Percentiles rank a stretch among this genome's conserved stretches.
Evolutionary conservation across 106 monocot species (phyloP).

Genomic region (Dioscorea zingiberensis): DNA sequence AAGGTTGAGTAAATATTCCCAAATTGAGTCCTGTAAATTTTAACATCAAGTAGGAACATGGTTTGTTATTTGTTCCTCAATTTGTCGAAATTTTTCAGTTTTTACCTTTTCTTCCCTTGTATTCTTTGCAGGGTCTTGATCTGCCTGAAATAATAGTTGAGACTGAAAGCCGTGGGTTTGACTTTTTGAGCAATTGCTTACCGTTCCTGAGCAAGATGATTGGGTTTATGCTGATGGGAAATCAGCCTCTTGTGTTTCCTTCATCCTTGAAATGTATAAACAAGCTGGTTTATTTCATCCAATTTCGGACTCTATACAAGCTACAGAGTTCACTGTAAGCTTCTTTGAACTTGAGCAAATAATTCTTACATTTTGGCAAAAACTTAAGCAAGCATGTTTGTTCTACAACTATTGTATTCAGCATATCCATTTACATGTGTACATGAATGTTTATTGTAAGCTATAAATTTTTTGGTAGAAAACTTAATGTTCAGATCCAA

Average conservation of each 20-base stretch:
- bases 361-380: too few relatives aligned
- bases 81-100: too few relatives aligned
- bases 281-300: conserved; percentile 79
- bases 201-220: conserved; percentile 83
- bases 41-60: too few relatives aligned
- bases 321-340: conserved; percentile 95
- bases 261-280: conserved; percentile 93
- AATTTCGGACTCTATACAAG: conserved; percentile 59
- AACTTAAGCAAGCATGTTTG: too few relatives aligned
- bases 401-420: too few relatives aligned
- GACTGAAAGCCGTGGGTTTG: conserved; percentile 59
- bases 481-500: too few relatives aligned
- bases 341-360: background rate
- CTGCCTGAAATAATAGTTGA: conserved; percentile 79
- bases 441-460: too few relatives aligned
- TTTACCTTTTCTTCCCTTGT: background rate
- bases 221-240: conserved; percentile 86
- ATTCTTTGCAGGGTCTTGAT: conserved; percentile 52
- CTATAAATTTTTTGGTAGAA: too few relatives aligned
- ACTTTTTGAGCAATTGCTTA: conserved; percentile 76
- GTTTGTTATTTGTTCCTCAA: too few relatives aligned
- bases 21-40: too few relatives aligned
- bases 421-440: too few relatives aligned
- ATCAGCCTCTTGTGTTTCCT: conserved; percentile 91
- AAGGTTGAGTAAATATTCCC: too few relatives aligned